Base-by-base conservation (phyloP, 2,329 filamentous ascomycete species). In the Atkinsonella texensis region DNA sequence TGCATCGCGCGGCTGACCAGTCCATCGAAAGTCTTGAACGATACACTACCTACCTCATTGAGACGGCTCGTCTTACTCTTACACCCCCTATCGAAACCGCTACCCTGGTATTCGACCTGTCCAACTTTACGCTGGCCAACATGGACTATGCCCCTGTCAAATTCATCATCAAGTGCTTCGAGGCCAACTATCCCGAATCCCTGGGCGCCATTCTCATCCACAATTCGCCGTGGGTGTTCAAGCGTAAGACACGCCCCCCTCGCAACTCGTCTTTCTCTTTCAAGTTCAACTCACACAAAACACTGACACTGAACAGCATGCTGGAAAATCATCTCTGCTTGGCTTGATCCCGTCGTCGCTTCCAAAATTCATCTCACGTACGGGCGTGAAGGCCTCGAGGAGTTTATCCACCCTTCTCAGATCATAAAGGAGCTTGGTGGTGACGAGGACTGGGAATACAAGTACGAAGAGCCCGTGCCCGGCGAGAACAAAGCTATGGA, bases 151-250 rank as follows among this genome's bases (percentile, higher is more conserved):
- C 80, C 0, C 83, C 84, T 0, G 81, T 88, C 49, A 88, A 86
- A 58, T 88, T 87, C 69, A 84, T 89, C 71, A 85, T 88, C 66
- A 85, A 87, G 58, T 84, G 83, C 61, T 86, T 89, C 59, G 85
- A 89, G 68, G 84, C 85, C 47, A 85, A 87, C 61, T 89, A 88
- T 59, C 85, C 85, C 1, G 85, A 89, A 63, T 85, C 80, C 0
- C 71, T 89, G 2, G 84, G 83, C 39, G 70, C 76, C 1, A 81
- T 88, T 4, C 76, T 87, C 42, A 81, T 89, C 45, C 85, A 88
- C 70, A 87, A 87, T 62, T 78, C 84, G 0, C 85, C 85, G 3
- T 88, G 84, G 79, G 71, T 88, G 46, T 88, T 89, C 69, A 71
- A 68, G 58, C 63, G 65, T 67, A 50, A 48, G 59, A 33, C 3